phyloP scores from a whole-genome alignment of 2,329 filamentous ascomycete genomes.

The Raffaelea arxii region DNA sequence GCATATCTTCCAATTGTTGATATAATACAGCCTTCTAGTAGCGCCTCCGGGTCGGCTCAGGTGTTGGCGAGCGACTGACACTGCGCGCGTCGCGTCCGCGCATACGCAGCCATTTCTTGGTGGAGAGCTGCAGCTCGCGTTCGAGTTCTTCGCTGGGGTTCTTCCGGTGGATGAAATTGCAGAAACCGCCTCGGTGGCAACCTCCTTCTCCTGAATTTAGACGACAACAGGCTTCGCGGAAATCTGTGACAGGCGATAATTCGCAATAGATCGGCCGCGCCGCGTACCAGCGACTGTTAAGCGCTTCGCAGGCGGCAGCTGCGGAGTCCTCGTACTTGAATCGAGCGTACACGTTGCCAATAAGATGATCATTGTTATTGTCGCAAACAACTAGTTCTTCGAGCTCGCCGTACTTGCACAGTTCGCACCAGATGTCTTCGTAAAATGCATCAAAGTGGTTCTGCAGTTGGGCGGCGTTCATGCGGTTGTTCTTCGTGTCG shows the following conservation, averaged over 20 bases:
- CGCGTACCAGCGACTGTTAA: constrained; percentile 95
- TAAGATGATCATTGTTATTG: constrained; percentile 98
- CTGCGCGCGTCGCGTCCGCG: constrained; percentile 78
- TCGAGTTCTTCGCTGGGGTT: constrained; percentile 86
- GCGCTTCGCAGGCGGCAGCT: constrained; percentile 83
- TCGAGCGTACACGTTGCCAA: constrained; percentile 97
- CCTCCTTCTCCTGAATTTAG: constrained; percentile 82
- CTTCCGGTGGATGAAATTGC: constrained; percentile 99
- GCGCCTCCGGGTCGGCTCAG: constrained; percentile 69
- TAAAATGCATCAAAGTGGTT: constrained; percentile 99
- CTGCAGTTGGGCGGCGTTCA: constrained; percentile 92
- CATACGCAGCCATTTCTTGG: constrained; percentile 92
- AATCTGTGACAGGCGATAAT: constrained; percentile 92
- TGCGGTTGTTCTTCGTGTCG: constrained; percentile 91
- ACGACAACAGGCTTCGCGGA: constrained; percentile 92
- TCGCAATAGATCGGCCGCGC: constrained; percentile 97
- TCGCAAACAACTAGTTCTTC: constrained; percentile 98
- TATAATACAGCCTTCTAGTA: constrained; percentile 35
- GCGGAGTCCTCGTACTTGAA: constrained; percentile 99
- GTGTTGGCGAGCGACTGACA: constrained; percentile 71
- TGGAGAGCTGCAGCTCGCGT: constrained; percentile 72
- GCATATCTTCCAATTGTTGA: too few relatives aligned
- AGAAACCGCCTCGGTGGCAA: constrained; percentile 92
- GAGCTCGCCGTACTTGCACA: constrained; percentile 96
- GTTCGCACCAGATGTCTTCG: constrained; percentile 99